Evolutionary conservation across 106 monocot genomes (phyloP), one percentile per base, ranked within the genome.

Genomic region (Dendrobium chrysotoxum): DNA sequence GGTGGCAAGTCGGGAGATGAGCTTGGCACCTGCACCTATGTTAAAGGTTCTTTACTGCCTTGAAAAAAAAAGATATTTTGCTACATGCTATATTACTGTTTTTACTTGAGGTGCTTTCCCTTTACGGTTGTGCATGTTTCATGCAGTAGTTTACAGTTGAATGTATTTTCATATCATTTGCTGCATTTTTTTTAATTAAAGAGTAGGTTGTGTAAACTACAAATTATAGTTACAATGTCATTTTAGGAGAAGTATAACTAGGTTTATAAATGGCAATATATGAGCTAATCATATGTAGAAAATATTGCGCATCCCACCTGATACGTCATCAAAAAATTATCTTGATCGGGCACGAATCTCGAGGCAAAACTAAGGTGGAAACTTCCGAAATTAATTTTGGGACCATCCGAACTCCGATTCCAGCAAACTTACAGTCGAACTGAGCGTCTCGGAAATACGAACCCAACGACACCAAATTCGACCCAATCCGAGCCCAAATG

Each of bases 21-120:
- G 7, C 96, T 96, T 12, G 96, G 96, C 53, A 96, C 96, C 80
- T 93, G 96, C 82, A 96, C 96, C 47, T 96, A 91, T 81, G 96
- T 93, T 82, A 96, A 96, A 88, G 93, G 93, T 96, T 23, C 0
- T 54, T 78, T 57, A 1, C 31, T 38, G 26, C 11, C 26, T 46
- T 47, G 10, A 26, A 45, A 18, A 45, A 18, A 35, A 74, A 40
- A 40, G 13, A 35, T 31, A 31, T 31, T 61, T 61, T 61, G 4
- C 61, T n/a, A 23, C 5, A 4, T n/a, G 3, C 31, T 12, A 28
- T 70, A 12, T 70, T 10, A 30, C 21, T 31, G 31, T 70, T 35
- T 15, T 16, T 70, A 70, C 18, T 70, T 30, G 4, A 30, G 35
- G 17, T 70, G 31, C 15, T 30, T 30, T 70, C 1, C 31, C 35